Conservation (phyloP, 495 filamentous ascomycete species). For the Astrothelium macrocarpum region DNA sequence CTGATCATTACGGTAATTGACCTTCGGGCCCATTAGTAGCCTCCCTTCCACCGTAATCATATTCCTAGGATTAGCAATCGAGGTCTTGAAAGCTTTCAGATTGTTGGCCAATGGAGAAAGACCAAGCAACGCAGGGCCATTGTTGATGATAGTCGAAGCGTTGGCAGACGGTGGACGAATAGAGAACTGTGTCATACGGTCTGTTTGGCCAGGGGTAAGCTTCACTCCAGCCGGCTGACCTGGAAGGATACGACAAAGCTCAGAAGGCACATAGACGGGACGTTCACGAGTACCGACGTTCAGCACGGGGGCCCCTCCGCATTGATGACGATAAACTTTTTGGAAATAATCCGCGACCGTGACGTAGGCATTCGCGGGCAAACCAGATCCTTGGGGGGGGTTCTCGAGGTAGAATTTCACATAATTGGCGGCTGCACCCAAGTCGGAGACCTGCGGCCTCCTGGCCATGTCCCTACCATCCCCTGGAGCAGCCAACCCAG, state of each 20-base stretch:
- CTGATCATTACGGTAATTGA: conserved; percentile 10
- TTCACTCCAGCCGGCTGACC: conserved; percentile 55
- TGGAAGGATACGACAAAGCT: conserved; percentile 52
- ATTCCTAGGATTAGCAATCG: conserved; percentile 9
- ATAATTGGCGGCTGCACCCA: conserved; percentile 37
- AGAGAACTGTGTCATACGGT: conserved; percentile 59
- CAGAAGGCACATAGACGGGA: conserved; percentile 57
- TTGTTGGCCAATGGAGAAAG: conserved; percentile 23
- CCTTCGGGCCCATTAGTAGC: conserved; percentile 8
- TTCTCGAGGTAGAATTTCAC: conserved; percentile 40
- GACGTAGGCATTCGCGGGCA: conserved; percentile 1
- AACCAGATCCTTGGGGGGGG: conserved; percentile 6
- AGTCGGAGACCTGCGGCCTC: conserved; percentile 18
- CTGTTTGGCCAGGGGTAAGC: conserved; percentile 47
- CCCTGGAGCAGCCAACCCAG: conserved; percentile 35
- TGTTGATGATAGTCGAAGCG: conserved; percentile 50
- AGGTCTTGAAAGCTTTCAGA: conserved; percentile 10
- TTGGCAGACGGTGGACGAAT: conserved; percentile 57
- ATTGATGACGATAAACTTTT: neutral
- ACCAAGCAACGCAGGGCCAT: conserved; percentile 44
- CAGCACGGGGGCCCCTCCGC: conserved; percentile 52
- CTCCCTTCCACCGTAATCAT: conserved; percentile 15
- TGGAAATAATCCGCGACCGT: conserved; percentile 27
- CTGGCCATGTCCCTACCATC: neutral
- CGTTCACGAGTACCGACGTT: conserved; percentile 53